These are phyloP conservation scores for Gloeopeniophorella convolvens DNA, from an alignment of 768 basidiomycete species.

Conservation along the genomic window DNA sequence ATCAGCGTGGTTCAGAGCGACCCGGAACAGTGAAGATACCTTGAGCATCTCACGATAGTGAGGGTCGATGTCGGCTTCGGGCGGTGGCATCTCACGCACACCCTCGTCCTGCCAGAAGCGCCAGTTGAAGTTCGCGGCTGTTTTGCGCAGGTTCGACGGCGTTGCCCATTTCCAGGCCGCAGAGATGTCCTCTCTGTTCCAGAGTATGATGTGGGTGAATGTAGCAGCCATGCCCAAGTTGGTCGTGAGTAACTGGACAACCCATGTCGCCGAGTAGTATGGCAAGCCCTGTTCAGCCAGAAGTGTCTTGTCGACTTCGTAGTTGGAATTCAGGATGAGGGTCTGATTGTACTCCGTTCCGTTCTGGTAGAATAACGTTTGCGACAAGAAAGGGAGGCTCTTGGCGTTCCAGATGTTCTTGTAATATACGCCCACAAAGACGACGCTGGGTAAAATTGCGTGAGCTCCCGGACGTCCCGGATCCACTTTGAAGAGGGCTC, in stretches of 20 bases:
- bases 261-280: conserved; percentile 42
- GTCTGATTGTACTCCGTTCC: conserved; percentile 22
- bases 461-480: too few relatives aligned
- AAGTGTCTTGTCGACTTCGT: conserved; percentile 37
- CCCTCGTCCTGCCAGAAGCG: too few relatives aligned
- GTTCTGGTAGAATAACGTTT: conserved; percentile 18
- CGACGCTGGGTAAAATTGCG: conserved; percentile 13
- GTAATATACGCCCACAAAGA: conserved; percentile 25
- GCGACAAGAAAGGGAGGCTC: conserved; percentile 17
- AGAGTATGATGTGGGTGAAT: conserved; percentile 38
- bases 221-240: conserved; percentile 44
- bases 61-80: conserved; percentile 36
- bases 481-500: conserved; percentile 16
- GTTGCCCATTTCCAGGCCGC: too few relatives aligned
- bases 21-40: conserved; percentile 40
- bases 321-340: conserved; percentile 29
- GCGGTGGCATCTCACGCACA: conserved; percentile 29
- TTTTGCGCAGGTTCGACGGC: too few relatives aligned
- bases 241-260: conserved; percentile 37
- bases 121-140: too few relatives aligned
- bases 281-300: conserved; percentile 39
- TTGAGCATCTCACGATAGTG: conserved; percentile 47
- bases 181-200: too few relatives aligned
- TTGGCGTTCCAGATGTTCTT: conserved; percentile 23
- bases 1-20: conserved; percentile 1